Evolutionary conservation across 257 asterid species (phyloP).

Genomic region (Gentiana macrophylla): DNA sequence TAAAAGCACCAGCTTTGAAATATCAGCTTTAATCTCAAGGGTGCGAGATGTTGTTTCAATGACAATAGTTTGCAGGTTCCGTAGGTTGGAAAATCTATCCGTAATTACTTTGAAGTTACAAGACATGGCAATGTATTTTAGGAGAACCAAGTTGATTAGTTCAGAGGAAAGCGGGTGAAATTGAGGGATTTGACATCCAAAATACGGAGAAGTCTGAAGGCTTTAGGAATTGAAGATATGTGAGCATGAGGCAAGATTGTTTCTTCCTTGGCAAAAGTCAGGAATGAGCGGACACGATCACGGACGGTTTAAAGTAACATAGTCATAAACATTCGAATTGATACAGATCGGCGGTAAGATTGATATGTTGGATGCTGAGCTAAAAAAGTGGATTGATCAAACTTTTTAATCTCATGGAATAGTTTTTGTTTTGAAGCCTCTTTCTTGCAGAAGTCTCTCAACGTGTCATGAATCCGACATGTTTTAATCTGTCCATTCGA

Average conservation of each 20-base stretch:
- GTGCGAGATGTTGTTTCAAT: not conserved
- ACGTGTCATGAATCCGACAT: slow-evolving; percentile 13
- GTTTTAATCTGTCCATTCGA: slow-evolving; percentile 5
- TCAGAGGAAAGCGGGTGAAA: not conserved
- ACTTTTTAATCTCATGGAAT: not conserved
- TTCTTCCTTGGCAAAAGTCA: slow-evolving; percentile 3
- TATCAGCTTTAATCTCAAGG: slow-evolving; percentile 6
- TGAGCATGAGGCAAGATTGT: not conserved
- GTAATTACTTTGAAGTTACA: slow-evolving; percentile 4
- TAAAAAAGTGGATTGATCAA: not conserved
- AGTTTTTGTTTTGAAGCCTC: slow-evolving; percentile 7
- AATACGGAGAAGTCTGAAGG: slow-evolving; percentile 11
- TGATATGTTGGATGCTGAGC: not conserved
- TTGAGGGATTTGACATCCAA: not conserved
- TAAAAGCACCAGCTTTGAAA: slow-evolving; percentile 3
- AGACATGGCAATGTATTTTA: slow-evolving; percentile 5
- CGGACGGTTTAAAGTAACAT: slow-evolving; percentile 4
- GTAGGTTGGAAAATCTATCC: slow-evolving; percentile 1
- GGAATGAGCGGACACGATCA: slow-evolving; percentile 5
- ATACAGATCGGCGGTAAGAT: slow-evolving; percentile 1
- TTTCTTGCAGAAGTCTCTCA: slow-evolving; percentile 12
- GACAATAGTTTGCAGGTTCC: slow-evolving; percentile 11
- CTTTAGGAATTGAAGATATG: not conserved
- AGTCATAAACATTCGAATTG: not conserved
- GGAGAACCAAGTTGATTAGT: not conserved